phyloP scores from a whole-genome alignment of 2,329 filamentous ascomycete genomes.

The Raffaelea ambrosiae region DNA sequence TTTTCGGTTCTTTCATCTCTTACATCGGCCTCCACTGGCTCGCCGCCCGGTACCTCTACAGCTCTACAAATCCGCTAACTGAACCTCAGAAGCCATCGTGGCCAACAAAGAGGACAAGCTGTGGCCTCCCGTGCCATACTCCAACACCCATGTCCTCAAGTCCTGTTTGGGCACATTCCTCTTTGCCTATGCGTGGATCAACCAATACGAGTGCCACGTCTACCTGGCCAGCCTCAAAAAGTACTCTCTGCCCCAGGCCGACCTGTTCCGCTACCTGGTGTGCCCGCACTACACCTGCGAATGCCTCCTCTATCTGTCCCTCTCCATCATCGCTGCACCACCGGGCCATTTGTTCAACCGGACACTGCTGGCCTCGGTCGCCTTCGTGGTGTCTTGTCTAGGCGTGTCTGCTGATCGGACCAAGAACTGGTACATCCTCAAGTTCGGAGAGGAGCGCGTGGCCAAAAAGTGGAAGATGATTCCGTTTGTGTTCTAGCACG shows the following conservation, averaged over 20 bases:
- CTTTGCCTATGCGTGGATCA: slow-evolving; percentile 60
- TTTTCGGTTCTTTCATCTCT: not conserved
- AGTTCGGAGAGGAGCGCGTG: slow-evolving; percentile 62
- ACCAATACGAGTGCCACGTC: slow-evolving; percentile 67
- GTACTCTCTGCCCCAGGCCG: slow-evolving; percentile 71
- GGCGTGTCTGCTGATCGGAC: slow-evolving; percentile 73
- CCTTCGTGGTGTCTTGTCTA: slow-evolving; percentile 73
- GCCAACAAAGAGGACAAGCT: slow-evolving; percentile 18
- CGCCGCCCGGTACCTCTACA: no score
- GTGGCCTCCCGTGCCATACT: not conserved
- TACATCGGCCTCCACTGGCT: not conserved
- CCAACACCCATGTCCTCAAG: slow-evolving; percentile 22
- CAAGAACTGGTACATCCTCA: slow-evolving; percentile 67
- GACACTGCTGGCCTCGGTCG: slow-evolving; percentile 60
- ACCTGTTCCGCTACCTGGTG: slow-evolving; percentile 62
- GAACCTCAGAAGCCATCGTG: slow-evolving; percentile 12
- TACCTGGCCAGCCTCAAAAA: slow-evolving; percentile 65
- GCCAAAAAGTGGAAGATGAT: slow-evolving; percentile 66
- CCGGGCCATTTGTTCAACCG: slow-evolving; percentile 56
- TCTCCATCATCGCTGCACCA: slow-evolving; percentile 69
- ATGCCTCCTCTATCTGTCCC: slow-evolving; percentile 71
- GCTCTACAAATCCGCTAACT: no score
- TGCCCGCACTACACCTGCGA: slow-evolving; percentile 92
- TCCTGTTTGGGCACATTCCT: slow-evolving; percentile 48
- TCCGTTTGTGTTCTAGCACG: slow-evolving; percentile 50